These are phyloP conservation scores for Fusarium tricinctum DNA, from an alignment of 2,329 filamentous ascomycete genomes.

Conservation along the genomic window DNA sequence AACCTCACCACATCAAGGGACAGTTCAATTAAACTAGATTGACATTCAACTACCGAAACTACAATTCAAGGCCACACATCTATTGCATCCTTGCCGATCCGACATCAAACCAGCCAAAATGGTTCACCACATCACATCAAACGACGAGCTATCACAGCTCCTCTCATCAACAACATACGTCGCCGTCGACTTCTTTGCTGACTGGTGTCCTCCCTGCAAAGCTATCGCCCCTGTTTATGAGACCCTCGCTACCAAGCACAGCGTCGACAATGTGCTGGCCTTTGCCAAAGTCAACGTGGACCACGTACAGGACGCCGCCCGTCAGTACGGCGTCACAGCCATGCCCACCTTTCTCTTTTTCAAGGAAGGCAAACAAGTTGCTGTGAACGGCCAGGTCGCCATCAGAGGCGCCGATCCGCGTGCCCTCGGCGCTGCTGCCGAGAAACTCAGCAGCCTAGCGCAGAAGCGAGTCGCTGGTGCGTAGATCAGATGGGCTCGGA, in stretches of 20 bases:
- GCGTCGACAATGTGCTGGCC: conserved; percentile 66
- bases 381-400: conserved; percentile 51
- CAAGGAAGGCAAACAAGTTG: conserved; percentile 68
- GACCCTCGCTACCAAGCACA: conserved; percentile 49
- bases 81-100: conserved; percentile 2
- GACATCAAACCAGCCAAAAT: conserved; percentile 34
- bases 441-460: conserved; percentile 57
- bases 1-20: background rate
- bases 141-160: conserved; percentile 55
- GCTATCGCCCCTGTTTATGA: conserved; percentile 62
- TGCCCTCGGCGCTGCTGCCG: conserved; percentile 53
- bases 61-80: background rate
- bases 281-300: conserved; percentile 97
- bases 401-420: conserved; percentile 55
- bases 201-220: conserved; percentile 67
- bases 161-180: conserved; percentile 59
- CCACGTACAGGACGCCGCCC: conserved; percentile 78
- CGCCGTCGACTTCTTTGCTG: conserved; percentile 64
- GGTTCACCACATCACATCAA: conserved; percentile 52
- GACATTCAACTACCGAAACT: background rate
- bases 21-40: background rate
- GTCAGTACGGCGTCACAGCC: conserved; percentile 83
- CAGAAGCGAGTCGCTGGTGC: conserved; percentile 48
- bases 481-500: background rate
- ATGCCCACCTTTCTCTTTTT: conserved; percentile 96